Evolutionary conservation across 2,329 filamentous ascomycete species (phyloP), one percentile per base, ranked within the genome.

Genomic region (Graphilbum sp.): DNA sequence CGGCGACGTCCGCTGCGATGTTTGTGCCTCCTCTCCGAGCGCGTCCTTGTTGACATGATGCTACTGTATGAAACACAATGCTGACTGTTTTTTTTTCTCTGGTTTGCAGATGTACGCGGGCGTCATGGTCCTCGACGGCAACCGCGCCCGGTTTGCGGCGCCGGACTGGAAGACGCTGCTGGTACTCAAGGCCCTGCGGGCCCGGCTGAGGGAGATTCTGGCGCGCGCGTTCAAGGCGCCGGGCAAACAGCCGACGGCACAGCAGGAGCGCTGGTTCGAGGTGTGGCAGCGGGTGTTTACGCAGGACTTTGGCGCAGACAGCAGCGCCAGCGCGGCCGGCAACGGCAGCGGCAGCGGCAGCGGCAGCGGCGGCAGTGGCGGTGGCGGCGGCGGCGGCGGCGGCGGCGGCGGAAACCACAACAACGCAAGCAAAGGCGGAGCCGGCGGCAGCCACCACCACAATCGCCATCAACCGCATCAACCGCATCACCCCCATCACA

Each of bases 121-220:
- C 13, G 79, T 94, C 2, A 69, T 95, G 31, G 69, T 85, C 17
- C 69, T 98, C 33, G 90, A 95, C 53, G 81, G 84, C 33, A 93
- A 94, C 53, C 72, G 87, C 23, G 71, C 88, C 35, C 73, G 84
- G 35, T 94, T 96, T 53, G 72, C 79, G 18, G 70, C 92, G 1
- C 70, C 76, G 5, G 82, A 93, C 52, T 96, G 88, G 87, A 92
- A 87, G 59, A 79, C 79, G 0, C 78, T 90, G 67, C 71, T 94
- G 27, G 86, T 80, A n/a, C 62, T 98, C 51, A 95, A 95, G 58
- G 73, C 76, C 6, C 62, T 96, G 38, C 72, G 85, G 17, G 63
- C 66, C 2, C 70, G 80, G 20, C 63, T 94, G 16, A 75, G 79
- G 46, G 85, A 93, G 46, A 71, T 92, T 31, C 63, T 93, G 34